Evolutionary conservation across 139 green algal genomes (phyloP).

Genomic region (Astrephomene gubernaculifera): DNA sequence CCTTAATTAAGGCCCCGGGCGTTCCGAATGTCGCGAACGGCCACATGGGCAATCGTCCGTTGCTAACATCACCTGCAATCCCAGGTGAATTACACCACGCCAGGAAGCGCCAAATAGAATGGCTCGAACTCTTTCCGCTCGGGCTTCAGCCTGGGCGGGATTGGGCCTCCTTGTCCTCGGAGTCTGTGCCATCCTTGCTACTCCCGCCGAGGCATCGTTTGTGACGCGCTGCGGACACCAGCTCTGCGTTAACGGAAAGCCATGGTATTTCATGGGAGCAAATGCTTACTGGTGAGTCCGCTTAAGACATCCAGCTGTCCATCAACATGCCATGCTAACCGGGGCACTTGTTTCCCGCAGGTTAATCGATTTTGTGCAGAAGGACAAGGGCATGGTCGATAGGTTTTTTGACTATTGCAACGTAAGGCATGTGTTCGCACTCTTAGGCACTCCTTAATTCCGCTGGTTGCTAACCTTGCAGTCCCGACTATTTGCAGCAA

Average conservation of each 20-base stretch:
- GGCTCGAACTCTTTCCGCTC: no score
- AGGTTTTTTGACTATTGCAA: conserved; percentile 24
- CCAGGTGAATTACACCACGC: no score
- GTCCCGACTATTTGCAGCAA: not conserved
- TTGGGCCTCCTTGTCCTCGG: no score
- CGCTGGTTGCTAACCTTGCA: not conserved
- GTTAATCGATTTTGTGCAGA: conserved; percentile 21
- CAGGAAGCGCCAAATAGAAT: no score
- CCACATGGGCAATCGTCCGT: no score
- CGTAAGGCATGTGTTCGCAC: not conserved
- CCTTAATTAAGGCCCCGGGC: no score
- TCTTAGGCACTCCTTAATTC: not conserved
- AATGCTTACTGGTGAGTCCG: conserved; percentile 34
- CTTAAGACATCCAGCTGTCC: not conserved
- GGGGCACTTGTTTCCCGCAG: not conserved
- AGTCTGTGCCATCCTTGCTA: no score
- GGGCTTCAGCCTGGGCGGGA: no score
- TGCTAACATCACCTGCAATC: no score
- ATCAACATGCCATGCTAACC: not conserved
- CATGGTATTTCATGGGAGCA: conserved; percentile 22
- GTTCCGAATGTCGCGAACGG: no score
- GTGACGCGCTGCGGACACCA: no score
- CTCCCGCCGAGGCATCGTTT: no score
- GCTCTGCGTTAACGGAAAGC: conserved; percentile 1
- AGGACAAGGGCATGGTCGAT: conserved; percentile 13